Conservation (phyloP, 805 yeast species). For the Kodamaea nitidulidarum region DNA sequence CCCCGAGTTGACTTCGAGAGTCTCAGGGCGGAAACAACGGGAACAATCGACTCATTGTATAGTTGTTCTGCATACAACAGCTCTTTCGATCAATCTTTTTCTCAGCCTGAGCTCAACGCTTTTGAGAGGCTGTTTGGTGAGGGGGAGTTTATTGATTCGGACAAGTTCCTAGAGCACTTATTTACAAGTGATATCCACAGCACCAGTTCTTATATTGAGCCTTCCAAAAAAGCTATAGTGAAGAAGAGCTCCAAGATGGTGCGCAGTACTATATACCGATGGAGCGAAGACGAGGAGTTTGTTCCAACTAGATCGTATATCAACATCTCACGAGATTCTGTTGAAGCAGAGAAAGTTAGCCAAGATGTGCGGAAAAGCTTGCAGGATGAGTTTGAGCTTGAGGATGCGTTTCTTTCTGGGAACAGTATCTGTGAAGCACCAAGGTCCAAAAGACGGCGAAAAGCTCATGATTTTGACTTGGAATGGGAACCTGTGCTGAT, state of each 20-base stretch:
- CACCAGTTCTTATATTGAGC: too few species aligned
- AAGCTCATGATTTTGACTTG: neutral
- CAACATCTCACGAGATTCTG: slow-evolving; percentile 1
- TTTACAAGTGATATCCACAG: too few species aligned
- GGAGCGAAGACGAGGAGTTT: slow-evolving; percentile 7
- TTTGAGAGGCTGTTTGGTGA: too few species aligned
- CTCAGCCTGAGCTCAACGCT: neutral
- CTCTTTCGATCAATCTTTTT: too few species aligned
- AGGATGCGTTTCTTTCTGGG: slow-evolving; percentile 11
- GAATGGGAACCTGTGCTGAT: slow-evolving; percentile 32
- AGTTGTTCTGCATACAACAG: too few species aligned
- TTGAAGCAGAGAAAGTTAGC: slow-evolving; percentile 13
- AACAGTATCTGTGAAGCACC: neutral
- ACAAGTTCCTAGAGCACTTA: too few species aligned
- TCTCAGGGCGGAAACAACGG: too few species aligned
- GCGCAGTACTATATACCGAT: slow-evolving; percentile 2
- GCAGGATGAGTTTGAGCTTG: slow-evolving; percentile 14
- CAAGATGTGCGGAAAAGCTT: slow-evolving; percentile 13
- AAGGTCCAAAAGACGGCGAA: neutral
- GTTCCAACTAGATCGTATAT: neutral
- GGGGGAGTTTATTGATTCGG: too few species aligned
- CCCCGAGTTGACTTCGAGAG: too few species aligned
- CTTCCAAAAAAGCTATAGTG: too few species aligned
- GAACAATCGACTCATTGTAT: too few species aligned
- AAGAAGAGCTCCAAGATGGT: neutral